Base-by-base conservation (phyloP, 1,139 yeast species). In the Entelexis paramagnoliae region DNA sequence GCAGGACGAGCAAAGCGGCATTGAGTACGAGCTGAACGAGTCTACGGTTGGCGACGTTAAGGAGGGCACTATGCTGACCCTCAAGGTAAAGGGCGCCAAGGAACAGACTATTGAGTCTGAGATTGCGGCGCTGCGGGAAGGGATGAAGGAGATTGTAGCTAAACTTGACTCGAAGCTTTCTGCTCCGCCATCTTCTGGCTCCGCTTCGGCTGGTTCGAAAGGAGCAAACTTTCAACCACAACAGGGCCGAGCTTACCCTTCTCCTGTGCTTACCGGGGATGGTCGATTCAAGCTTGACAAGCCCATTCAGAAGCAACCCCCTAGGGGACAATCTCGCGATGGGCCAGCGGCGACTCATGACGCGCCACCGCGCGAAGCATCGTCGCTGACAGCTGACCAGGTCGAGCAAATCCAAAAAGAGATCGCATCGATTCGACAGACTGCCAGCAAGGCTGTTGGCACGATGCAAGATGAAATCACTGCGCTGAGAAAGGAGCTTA, bases 21-120 rank as follows among this genome's bases (percentile, higher is more conserved):
- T 87, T 1, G 73, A 82, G 1, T 89, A 86, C 62, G 96, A 89
- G 64, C 69, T 91, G 24, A 97, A 89, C 57, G 93, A 88, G 49
- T 73, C 72, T 33, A 67, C 75, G 33, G 65, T 87, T 26, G 68
- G 65, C 0, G 91, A 84, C 43, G 73, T 91, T 0, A 66, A 67
- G 48, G 72, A 73, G 5, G 91, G 91, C 0, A 72, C 80, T 3
- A 66, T 86, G 7, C 67, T 88, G 16, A 74, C 80, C 2, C 68
- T 85, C 45, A 74, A 77, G 51, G 77, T 73, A 35, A 68, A 66
- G 51, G 64, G 60, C 11, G 62, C 59, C 40, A 67, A 65, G 40
- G 69, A 66, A 39, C 42, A 38, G 24, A 39, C 48, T 28, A 55
- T 64, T 20, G 65, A 64, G 51, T 63, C 62, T 50, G 67, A 64